These are phyloP conservation scores for Monilinia vaccinii-corymbosi DNA, from an alignment of 2,329 filamentous ascomycete species.

Conservation along the genomic window DNA sequence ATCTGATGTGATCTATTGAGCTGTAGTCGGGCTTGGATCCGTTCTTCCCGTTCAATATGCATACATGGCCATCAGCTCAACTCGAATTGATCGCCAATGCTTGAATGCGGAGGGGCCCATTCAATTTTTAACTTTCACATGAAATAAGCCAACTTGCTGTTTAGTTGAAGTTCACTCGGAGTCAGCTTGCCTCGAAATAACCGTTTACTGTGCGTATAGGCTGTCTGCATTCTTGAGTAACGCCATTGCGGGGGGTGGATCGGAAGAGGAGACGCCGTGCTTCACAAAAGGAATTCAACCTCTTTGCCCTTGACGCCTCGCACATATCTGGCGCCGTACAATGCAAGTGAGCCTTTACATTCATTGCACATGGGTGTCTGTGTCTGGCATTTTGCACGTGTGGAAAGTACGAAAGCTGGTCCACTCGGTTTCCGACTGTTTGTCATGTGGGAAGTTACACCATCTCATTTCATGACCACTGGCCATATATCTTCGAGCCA, in stretches of 20 bases:
- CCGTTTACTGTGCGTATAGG: background rate
- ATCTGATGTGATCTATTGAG: background rate
- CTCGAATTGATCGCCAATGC: background rate
- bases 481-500: background rate
- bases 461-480: background rate
- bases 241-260: background rate
- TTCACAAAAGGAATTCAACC: background rate
- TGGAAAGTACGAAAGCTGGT: background rate
- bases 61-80: background rate
- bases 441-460: conserved; percentile 3
- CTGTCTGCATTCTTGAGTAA: conserved; percentile 1
- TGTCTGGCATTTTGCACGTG: conserved; percentile 4
- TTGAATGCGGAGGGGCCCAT: background rate
- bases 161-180: background rate
- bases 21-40: background rate
- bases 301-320: background rate
- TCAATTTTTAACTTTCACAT: background rate
- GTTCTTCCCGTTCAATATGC: background rate
- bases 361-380: background rate
- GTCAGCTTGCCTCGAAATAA: background rate
- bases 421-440: background rate
- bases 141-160: background rate
- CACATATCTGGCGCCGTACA: background rate
- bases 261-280: background rate
- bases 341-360: background rate